A percentile compares a stretch with the other conserved stretches of the same genome.
Evolutionary conservation across 495 filamentous ascomycete genomes (phyloP).

Genomic region (Aspergillus sclerotiicarbonarius): DNA sequence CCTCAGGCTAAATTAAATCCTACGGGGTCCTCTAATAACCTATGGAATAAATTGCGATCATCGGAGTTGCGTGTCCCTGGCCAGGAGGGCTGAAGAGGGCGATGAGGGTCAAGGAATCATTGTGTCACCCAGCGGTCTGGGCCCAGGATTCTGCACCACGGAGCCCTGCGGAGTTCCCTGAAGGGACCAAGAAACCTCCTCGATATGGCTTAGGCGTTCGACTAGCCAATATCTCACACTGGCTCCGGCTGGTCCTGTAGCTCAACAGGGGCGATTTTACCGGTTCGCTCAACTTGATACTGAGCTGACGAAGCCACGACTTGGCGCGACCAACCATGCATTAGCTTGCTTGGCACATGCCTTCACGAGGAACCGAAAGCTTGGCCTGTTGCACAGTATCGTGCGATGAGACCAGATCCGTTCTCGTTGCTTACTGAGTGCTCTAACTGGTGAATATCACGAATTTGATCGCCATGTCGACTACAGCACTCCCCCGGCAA

Average conservation of each 20-base stretch:
- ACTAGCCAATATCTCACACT: neutral
- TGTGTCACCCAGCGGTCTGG: neutral
- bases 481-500: neutral
- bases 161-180: no score
- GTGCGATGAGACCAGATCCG: no score
- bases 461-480: neutral
- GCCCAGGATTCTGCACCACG: neutral
- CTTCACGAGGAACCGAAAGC: neutral
- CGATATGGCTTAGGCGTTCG: no score
- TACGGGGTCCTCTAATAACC: neutral
- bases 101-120: neutral
- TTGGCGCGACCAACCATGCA: neutral
- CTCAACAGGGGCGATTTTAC: neutral
- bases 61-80: neutral
- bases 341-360: neutral
- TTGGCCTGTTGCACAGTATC: neutral
- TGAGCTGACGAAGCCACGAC: conserved; percentile 1
- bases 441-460: no score
- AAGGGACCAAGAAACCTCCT: no score
- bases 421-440: no score
- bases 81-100: neutral
- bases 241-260: neutral
- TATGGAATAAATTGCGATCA: neutral
- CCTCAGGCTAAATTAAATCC: no score
- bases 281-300: neutral